Evolutionary conservation across 768 basidiomycete species (phyloP).

Genomic region (Lactarius hengduanensis): DNA sequence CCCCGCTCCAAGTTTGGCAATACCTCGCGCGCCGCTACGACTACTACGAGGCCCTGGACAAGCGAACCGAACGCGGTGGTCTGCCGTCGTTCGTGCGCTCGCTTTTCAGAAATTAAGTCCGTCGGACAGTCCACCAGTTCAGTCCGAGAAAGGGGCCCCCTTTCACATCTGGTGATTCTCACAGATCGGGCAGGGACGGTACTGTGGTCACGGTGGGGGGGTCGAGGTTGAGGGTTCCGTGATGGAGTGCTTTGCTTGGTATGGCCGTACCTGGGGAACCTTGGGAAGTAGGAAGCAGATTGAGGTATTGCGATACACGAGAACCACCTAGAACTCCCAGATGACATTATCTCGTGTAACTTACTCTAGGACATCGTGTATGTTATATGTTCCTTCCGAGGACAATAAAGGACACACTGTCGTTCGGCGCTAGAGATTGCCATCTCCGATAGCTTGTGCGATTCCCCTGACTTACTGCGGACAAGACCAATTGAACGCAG

Average conservation of each 20-base stretch:
- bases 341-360: not conserved
- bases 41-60: not conserved
- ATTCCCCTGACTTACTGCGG: not conserved
- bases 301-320: not conserved
- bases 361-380: not conserved
- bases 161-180: not conserved
- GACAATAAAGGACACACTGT: not conserved
- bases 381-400: not conserved
- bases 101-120: not conserved
- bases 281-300: not conserved
- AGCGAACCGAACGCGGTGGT: not conserved
- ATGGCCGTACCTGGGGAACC: not conserved
- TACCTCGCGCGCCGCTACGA: not conserved
- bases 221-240: not conserved
- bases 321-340: not conserved
- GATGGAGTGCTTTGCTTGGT: not conserved
- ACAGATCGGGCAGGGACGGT: not conserved
- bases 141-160: not conserved
- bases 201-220: not conserved
- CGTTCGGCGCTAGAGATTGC: too few species aligned
- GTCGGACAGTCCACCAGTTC: not conserved
- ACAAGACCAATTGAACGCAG: not conserved
- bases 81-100: not conserved
- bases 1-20: not conserved
- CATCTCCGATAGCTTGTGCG: not conserved